A percentile compares a stretch with the other conserved stretches of the same genome.
Evolutionary conservation across 305 asterid species (phyloP).

Genomic region (Fraxinus angustifolia): DNA sequence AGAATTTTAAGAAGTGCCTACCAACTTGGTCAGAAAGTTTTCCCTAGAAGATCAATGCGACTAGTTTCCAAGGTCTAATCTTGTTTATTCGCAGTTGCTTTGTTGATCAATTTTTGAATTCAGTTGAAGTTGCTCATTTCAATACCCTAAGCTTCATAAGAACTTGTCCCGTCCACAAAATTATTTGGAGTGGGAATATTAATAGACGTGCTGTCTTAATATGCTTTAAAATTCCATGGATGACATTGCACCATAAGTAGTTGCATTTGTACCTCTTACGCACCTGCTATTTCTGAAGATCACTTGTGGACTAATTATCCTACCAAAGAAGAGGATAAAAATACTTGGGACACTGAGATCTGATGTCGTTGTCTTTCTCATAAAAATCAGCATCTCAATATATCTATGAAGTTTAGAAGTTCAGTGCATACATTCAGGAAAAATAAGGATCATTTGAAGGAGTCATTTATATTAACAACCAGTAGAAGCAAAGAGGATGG

Average conservation of each 20-base stretch:
- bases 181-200: background rate
- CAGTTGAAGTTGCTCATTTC: background rate
- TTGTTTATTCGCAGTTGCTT: background rate
- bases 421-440: background rate
- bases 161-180: background rate
- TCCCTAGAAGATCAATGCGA: conserved; percentile 27
- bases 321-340: background rate
- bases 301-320: background rate
- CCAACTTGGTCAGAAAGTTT: conserved; percentile 2
- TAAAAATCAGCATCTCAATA: conserved; percentile 2
- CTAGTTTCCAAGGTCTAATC: conserved; percentile 24
- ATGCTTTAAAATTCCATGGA: background rate
- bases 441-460: background rate
- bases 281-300: background rate
- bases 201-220: background rate
- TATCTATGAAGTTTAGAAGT: background rate
- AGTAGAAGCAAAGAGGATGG: background rate
- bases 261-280: background rate
- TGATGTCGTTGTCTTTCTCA: background rate
- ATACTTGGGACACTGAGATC: background rate
- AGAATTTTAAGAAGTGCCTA: conserved; percentile 35
- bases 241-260: background rate
- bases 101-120: background rate
- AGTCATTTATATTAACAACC: background rate
- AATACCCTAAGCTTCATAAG: background rate